A percentile compares a stretch with the other conserved stretches of the same genome.
These are phyloP conservation scores for Amanita rubescens DNA, from an alignment of 768 basidiomycete genomes.

Conservation along the genomic window DNA sequence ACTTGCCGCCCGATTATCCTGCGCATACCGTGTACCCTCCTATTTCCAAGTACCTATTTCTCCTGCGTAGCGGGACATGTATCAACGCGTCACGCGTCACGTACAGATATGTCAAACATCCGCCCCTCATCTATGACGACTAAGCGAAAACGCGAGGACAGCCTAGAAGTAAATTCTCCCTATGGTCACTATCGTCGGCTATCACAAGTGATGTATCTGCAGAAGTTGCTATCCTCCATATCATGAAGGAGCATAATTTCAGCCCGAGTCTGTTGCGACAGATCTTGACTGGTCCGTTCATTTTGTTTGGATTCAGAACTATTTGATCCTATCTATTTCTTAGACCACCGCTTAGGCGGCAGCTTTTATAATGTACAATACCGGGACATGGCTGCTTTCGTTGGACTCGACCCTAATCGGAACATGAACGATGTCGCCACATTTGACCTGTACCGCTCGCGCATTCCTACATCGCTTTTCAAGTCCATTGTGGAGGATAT, in stretches of 20 bases:
- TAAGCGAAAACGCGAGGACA: neutral
- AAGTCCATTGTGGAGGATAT: slow-evolving; percentile 16
- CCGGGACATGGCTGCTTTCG: slow-evolving; percentile 13
- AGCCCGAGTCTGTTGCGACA: neutral
- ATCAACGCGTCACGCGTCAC: too few species aligned
- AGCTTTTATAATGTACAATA: too few species aligned
- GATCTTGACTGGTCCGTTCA: neutral
- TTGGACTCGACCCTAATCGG: slow-evolving; percentile 13
- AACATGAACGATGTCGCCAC: slow-evolving; percentile 11
- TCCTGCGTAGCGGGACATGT: too few species aligned
- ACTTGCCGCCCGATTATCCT: too few species aligned
- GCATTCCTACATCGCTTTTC: slow-evolving; percentile 17
- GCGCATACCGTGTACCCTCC: too few species aligned
- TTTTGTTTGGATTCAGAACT: neutral
- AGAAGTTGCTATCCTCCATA: neutral
- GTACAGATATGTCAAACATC: too few species aligned
- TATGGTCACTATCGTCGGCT: neutral
- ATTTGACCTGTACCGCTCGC: slow-evolving; percentile 17
- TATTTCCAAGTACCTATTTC: too few species aligned
- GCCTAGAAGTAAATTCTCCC: neutral
- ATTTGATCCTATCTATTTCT: neutral
- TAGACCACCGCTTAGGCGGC: neutral
- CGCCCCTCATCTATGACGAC: neutral
- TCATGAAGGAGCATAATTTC: neutral
- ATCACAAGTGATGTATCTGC: neutral